Evolutionary conservation across 371 early-diverging fungal species (phyloP).

Genomic region (Catenaria anguillulae): DNA sequence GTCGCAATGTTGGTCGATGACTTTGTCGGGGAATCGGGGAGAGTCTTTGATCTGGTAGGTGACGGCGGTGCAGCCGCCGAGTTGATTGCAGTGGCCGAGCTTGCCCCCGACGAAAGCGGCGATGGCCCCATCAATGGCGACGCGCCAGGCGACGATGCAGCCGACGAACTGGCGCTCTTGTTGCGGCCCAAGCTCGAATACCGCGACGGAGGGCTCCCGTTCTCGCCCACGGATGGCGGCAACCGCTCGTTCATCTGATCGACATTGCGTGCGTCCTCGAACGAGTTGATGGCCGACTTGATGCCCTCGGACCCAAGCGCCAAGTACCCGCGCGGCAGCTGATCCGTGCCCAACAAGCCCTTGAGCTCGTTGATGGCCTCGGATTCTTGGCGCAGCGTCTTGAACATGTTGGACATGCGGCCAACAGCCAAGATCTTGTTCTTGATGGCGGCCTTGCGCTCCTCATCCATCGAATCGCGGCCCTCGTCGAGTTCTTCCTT

Average conservation of each 20-base stretch:
- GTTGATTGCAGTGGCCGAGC: no score
- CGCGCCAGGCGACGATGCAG: no score
- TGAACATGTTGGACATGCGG: constrained; percentile 73
- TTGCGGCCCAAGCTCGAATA: background rate
- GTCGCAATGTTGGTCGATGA: background rate
- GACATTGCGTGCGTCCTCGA: constrained; percentile 76
- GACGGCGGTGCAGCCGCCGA: background rate
- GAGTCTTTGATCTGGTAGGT: background rate
- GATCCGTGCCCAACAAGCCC: constrained; percentile 60
- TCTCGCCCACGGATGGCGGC: constrained; percentile 40
- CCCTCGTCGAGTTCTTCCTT: constrained; percentile 39
- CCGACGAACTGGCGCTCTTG: no score
- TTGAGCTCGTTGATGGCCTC: constrained; percentile 87
- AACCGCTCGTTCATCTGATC: constrained; percentile 83
- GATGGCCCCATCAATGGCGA: no score
- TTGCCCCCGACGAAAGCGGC: no score
- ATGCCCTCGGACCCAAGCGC: constrained; percentile 83
- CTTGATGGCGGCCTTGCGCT: constrained; percentile 55
- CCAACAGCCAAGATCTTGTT: constrained; percentile 88
- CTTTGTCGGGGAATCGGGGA: background rate
- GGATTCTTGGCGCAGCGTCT: constrained; percentile 65
- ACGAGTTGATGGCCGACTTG: constrained; percentile 63
- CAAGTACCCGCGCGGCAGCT: constrained; percentile 67
- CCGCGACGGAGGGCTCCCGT: background rate
- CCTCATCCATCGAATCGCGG: constrained; percentile 19